Conservation (phyloP, 441 rosid species). For the Bocquillonia castaneifolia region DNA sequence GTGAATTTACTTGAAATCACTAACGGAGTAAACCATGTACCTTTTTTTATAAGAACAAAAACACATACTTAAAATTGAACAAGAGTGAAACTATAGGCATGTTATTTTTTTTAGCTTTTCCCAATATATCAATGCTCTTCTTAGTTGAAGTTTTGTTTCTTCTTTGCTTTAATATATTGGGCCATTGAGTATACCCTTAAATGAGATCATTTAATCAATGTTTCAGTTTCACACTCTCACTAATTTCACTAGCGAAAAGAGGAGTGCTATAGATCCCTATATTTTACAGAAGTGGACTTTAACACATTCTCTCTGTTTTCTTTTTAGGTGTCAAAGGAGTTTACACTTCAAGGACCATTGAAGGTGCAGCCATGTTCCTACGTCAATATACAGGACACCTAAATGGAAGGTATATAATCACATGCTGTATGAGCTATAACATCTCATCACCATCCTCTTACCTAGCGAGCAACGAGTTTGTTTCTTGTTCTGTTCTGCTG, state of each 20-base stretch:
- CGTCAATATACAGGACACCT: conserved; percentile 54
- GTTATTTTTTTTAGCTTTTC: too few species aligned
- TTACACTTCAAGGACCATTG: conserved; percentile 65
- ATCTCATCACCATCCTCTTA: not conserved
- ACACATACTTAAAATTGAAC: too few species aligned
- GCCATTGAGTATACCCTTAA: not conserved
- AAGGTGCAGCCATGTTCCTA: conserved; percentile 56
- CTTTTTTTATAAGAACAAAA: too few species aligned
- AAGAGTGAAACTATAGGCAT: too few species aligned
- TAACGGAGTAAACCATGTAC: too few species aligned
- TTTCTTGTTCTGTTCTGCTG: not conserved
- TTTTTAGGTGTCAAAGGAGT: conserved; percentile 64
- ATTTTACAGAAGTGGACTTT: conserved; percentile 5
- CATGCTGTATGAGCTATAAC: conserved; percentile 10
- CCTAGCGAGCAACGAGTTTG: not conserved
- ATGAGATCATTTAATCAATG: not conserved
- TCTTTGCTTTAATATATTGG: not conserved
- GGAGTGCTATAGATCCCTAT: conserved; percentile 3
- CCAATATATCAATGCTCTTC: not conserved
- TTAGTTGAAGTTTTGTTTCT: not conserved
- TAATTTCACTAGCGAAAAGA: conserved; percentile 3
- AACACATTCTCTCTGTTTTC: conserved; percentile 19
- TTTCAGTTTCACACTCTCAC: conserved; percentile 1
- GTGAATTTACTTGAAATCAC: too few species aligned
- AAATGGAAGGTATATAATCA: conserved; percentile 43